Evolutionary conservation across 352 stramenopile genomes (phyloP), one percentile per base, ranked within the genome.

Genomic region (Phytopythium ostracodes): DNA sequence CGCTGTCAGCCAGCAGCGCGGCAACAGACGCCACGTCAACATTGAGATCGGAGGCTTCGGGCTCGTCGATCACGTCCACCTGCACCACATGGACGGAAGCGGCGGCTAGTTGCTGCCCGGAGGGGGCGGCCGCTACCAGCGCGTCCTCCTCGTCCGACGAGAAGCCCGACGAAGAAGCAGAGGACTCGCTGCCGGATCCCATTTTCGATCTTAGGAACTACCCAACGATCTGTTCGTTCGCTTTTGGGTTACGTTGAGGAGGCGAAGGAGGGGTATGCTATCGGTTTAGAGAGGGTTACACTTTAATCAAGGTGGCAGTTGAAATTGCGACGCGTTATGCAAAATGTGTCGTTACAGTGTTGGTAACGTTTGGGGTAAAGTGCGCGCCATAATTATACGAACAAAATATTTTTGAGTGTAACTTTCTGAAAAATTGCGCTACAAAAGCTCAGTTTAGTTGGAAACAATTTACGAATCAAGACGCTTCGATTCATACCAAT

Each of bases 131-230:
- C 2, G 67, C 46, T 15, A 66, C 11, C 42, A 66, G 57, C 14
- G 36, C 60, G 33, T 72, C 66, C 20, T 79, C 70, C 27, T 81
- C 72, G 42, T 81, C 70, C 40, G 72, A 81, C 18, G 75, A 84
- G 60, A 81, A 81, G 25, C 64, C 65, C 15, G 75, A 84, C 51
- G 74, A 82, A 12, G 75, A 79, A 57, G 57, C 64, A 36, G 51
- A 46, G 33, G 29, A 17, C 4, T 33, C 29, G 29, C 29, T 33
- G 29, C 29, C 29, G 53, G 22, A 10, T 7, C 29, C 33, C 33
- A 33, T 46, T 0, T 12, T 1, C 27, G 36, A n/a, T n/a, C 36
- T 9, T 44, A 14, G 33, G 8, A 24, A 35, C 22, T n/a, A n/a
- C 7, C 38, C 14, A 44, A 44, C 38, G 42, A 49, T 25, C 42